A percentile compares a stretch with the other conserved stretches of the same genome.
Conservation (phyloP, 139 green algal genomes). For the Monoraphidium neglectum region DNA sequence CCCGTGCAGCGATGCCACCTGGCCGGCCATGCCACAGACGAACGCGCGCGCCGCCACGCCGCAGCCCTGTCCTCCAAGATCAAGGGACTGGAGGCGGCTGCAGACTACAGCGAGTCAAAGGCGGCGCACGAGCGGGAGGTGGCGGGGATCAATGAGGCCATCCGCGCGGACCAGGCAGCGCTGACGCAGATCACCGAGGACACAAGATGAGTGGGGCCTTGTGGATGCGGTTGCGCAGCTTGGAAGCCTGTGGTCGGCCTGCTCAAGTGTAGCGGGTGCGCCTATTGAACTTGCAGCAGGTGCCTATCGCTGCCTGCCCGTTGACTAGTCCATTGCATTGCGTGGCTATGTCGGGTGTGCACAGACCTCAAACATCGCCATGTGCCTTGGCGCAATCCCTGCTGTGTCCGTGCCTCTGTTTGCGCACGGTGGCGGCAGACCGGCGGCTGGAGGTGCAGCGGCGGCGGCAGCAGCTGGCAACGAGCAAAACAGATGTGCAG, state of each 20-base stretch:
- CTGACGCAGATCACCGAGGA: slow-evolving; percentile 1
- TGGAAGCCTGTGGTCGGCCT: too few species aligned
- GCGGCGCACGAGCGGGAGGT: slow-evolving; percentile 11
- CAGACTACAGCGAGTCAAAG: slow-evolving; percentile 16
- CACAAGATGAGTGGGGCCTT: slow-evolving; percentile 4
- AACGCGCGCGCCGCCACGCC: not conserved
- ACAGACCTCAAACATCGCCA: not conserved
- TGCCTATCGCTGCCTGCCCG: too few species aligned
- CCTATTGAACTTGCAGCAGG: too few species aligned
- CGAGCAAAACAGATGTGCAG: not conserved
- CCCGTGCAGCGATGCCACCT: not conserved
- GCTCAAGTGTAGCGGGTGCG: too few species aligned
- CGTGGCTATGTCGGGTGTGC: too few species aligned
- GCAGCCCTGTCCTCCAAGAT: slow-evolving; percentile 18
- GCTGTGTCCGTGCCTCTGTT: not conserved
- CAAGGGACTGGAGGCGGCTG: not conserved
- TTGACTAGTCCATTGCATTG: too few species aligned
- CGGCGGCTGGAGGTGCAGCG: slow-evolving; percentile 8
- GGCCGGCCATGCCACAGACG: not conserved
- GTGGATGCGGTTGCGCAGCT: too few species aligned
- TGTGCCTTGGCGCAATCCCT: not conserved
- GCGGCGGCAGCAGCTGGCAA: slow-evolving; percentile 13
- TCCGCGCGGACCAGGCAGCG: slow-evolving; percentile 4
- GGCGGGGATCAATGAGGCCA: slow-evolving; percentile 3
- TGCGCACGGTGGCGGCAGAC: slow-evolving; percentile 7